Conservation (phyloP, 176 grass and related monocot species). For the Oryza longistaminata region DNA sequence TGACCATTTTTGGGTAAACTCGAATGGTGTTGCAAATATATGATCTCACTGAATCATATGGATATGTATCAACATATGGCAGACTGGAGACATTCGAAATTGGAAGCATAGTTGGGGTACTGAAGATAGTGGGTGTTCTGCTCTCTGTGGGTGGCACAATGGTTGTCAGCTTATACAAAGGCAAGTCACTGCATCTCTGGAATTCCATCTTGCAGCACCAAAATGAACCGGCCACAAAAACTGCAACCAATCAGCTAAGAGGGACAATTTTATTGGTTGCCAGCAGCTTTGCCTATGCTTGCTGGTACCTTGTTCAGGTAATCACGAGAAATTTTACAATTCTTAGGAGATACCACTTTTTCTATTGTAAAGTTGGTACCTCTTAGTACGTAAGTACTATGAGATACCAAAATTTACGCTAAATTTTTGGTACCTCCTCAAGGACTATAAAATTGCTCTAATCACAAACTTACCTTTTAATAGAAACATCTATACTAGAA, state of each 20-base stretch:
- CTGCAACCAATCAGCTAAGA: conserved; percentile 30
- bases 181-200: conserved; percentile 48
- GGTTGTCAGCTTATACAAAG: conserved; percentile 61
- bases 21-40: too few species aligned
- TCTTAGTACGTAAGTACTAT: too few species aligned
- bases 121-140: conserved; percentile 35
- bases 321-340: background rate
- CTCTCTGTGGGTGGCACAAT: conserved; percentile 54
- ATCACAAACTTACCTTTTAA: background rate
- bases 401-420: too few species aligned
- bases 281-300: conserved; percentile 51
- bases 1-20: background rate
- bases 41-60: too few species aligned
- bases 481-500: too few species aligned
- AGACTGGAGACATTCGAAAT: conserved; percentile 48
- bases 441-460: too few species aligned
- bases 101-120: background rate
- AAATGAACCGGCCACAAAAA: background rate
- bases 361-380: too few species aligned
- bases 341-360: too few species aligned
- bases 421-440: too few species aligned
- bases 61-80: background rate
- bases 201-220: conserved; percentile 21
- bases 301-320: conserved; percentile 62
- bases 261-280: conserved; percentile 40